Percentiles rank a stretch among this genome's conserved stretches.
phyloP scores from a whole-genome alignment of 2,329 filamentous ascomycete genomes.

The Stromatinia cepivora region DNA sequence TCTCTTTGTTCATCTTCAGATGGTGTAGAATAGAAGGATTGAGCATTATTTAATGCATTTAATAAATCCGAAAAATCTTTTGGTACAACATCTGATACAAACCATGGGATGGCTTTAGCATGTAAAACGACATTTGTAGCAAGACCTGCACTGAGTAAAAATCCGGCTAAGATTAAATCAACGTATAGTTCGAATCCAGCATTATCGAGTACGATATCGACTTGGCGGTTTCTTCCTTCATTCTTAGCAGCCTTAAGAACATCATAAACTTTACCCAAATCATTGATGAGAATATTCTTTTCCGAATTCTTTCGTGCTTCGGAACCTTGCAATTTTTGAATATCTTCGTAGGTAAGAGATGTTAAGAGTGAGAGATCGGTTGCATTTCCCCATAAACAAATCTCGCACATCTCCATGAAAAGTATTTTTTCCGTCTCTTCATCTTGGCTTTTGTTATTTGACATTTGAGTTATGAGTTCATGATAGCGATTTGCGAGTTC shows the following conservation, averaged over 20 bases:
- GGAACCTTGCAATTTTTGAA: constrained; percentile 91
- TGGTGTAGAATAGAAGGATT: constrained; percentile 73
- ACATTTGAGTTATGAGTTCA: constrained; percentile 68
- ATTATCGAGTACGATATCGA: constrained; percentile 96
- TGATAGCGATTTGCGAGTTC: constrained; percentile 80
- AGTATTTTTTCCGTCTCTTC: constrained; percentile 72
- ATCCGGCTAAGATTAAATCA: constrained; percentile 88
- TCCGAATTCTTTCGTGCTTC: constrained; percentile 83
- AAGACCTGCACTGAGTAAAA: constrained; percentile 78
- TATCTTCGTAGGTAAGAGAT: constrained; percentile 88
- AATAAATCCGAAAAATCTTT: constrained; percentile 83
- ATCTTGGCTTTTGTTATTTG: constrained; percentile 45
- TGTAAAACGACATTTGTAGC: constrained; percentile 87
- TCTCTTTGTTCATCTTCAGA: constrained; percentile 65
- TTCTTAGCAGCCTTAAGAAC: constrained; percentile 64
- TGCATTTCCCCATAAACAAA: constrained; percentile 96
- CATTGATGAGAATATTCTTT: constrained; percentile 89
- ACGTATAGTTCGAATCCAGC: constrained; percentile 97
- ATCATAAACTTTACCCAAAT: constrained; percentile 72
- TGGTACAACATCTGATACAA: constrained; percentile 92
- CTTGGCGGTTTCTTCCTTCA: constrained; percentile 67
- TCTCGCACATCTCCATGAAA: constrained; percentile 92
- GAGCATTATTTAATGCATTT: constrained; percentile 73
- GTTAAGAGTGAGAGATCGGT: constrained; percentile 92
- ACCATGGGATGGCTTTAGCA: constrained; percentile 96